Base-by-base conservation (phyloP, 106 monocot genomes). In the Acanthochlamys bracteata region DNA sequence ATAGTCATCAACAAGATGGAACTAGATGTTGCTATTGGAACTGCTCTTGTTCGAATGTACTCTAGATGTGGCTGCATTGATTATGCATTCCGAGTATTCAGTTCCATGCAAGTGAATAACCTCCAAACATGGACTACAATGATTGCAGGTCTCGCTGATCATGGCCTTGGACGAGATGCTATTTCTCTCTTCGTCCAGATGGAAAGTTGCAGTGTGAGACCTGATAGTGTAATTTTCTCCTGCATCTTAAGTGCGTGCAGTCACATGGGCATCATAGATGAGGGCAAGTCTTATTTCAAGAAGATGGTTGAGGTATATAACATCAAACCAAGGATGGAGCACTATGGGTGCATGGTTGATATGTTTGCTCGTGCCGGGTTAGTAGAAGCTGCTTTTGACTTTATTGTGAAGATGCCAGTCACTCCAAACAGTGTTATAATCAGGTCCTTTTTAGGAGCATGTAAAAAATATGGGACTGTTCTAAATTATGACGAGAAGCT, bases 341-440 rank as follows among this genome's bases (percentile, higher is more conserved):
- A 77, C 22, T 77, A 66, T 39, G 71, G 77, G 9, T 77, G 77
- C 61, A 71, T 71, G 71, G 77, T 77, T 26, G 77, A 77, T 66
- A 39, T 77, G 46, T 66, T 66, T 6, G 77, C 59, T 14, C 65
- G 71, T 66, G 71, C 71, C 33, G 77, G 77, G 9, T 61, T 61
- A 41, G 53, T 77, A 3, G 55, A 71, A 61, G 66, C 57, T 27
- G 77, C 77, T 27, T 66, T 42, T 52, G 43, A 71, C 53, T 53
- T 77, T 55, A 77, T 77, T 2, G 66, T 60, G 27, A 59, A 67
- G 55, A 77, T 77, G 71, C 71, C 66, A 0, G 13, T 77, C 15
- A 12, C 41, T 7, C 71, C 77, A 33, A 77, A 77, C 21, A 25
- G 53, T 45, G 53, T 77, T 21, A 77, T 77, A 71, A 20, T 77